Evolutionary conservation across 805 yeast species (phyloP).

Genomic region (Starmerella tilneyi): DNA sequence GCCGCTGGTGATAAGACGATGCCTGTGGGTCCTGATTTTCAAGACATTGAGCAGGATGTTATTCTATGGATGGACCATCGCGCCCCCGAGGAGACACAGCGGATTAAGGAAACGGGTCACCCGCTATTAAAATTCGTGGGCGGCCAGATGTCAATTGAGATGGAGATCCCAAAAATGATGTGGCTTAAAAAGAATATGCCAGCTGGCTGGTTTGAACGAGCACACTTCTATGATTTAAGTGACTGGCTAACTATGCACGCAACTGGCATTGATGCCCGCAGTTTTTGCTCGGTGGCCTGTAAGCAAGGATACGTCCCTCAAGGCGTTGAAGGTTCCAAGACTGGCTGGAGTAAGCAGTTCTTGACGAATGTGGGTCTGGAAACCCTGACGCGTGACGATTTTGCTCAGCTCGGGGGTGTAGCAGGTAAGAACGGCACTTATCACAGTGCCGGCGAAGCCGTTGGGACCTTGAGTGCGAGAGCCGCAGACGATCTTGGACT

Average conservation of each 20-base stretch:
- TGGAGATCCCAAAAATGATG: slow-evolving; percentile 94
- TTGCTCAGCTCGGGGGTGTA: slow-evolving; percentile 72
- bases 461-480: slow-evolving; percentile 55
- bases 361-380: slow-evolving; percentile 56
- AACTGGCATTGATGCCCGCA: slow-evolving; percentile 75
- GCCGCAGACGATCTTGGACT: slow-evolving; percentile 81
- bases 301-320: slow-evolving; percentile 90
- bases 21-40: slow-evolving; percentile 86
- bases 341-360: slow-evolving; percentile 87
- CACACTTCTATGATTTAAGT: slow-evolving; percentile 84
- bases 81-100: slow-evolving; percentile 69
- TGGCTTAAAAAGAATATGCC: slow-evolving; percentile 89
- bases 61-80: slow-evolving; percentile 98
- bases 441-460: slow-evolving; percentile 79
- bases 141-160: slow-evolving; percentile 94
- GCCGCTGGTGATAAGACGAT: slow-evolving; percentile 56
- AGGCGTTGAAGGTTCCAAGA: slow-evolving; percentile 75
- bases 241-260: slow-evolving; percentile 89
- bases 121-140: slow-evolving; percentile 84
- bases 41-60: slow-evolving; percentile 63
- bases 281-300: slow-evolving; percentile 84
- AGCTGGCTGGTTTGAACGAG: slow-evolving; percentile 41
- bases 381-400: slow-evolving; percentile 69
- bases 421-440: slow-evolving; percentile 62
- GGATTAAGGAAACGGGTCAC: slow-evolving; percentile 71